Conservation (phyloP, 768 basidiomycete species). For the Pulveroboletus frians region DNA sequence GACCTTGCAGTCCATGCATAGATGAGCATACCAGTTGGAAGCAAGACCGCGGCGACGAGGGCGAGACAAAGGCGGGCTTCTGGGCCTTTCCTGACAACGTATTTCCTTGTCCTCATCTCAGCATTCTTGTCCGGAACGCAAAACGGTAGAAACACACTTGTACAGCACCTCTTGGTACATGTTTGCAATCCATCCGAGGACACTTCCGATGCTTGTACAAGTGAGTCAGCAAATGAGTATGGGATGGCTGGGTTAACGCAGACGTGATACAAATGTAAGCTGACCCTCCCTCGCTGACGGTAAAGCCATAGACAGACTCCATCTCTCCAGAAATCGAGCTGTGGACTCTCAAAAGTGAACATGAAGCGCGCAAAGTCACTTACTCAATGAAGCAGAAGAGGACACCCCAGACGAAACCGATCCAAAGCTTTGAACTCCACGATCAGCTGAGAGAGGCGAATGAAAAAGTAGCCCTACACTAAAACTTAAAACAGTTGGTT, state of each 20-base stretch:
- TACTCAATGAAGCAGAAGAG: conserved; percentile 64
- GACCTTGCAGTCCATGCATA: conserved; percentile 64
- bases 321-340: conserved; percentile 59
- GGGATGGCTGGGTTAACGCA: conserved; percentile 11
- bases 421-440: conserved; percentile 47
- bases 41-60: conserved; percentile 48
- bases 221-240: not conserved
- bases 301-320: conserved; percentile 52
- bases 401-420: conserved; percentile 73
- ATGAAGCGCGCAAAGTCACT: conserved; percentile 3
- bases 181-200: conserved; percentile 43
- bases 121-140: not conserved
- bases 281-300: conserved; percentile 52
- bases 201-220: conserved; percentile 46
- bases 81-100: conserved; percentile 32
- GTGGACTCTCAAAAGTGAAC: conserved; percentile 2
- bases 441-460: conserved; percentile 4
- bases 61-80: conserved; percentile 61
- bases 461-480: conserved; percentile 42
- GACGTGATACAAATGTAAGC: conserved; percentile 56
- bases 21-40: conserved; percentile 63
- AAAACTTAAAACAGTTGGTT: conserved; percentile 70
- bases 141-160: conserved; percentile 31
- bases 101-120: conserved; percentile 21
- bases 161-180: conserved; percentile 48